These are phyloP conservation scores for Aspergillus brasiliensis DNA, from an alignment of 2,329 filamentous ascomycete genomes.

Conservation along the genomic window DNA sequence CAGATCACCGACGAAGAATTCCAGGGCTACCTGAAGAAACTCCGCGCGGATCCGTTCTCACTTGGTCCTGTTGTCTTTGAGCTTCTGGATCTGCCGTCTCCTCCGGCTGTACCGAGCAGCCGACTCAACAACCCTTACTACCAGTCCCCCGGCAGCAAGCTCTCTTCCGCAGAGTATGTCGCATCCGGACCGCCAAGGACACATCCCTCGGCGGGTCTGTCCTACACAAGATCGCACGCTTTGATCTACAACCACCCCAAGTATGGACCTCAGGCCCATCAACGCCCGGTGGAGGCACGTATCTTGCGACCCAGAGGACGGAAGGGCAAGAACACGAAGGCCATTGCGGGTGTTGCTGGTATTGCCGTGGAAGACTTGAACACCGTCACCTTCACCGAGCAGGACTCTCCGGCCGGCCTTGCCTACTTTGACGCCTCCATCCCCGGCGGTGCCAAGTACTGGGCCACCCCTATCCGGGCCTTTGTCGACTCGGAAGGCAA, in stretches of 20 bases:
- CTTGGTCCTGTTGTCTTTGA: slow-evolving; percentile 57
- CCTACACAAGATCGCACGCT: slow-evolving; percentile 60
- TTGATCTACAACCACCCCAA: slow-evolving; percentile 62
- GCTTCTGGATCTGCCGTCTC: slow-evolving; percentile 59
- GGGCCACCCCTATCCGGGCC: slow-evolving; percentile 52
- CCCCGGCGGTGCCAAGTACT: slow-evolving; percentile 56
- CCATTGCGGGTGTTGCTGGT: slow-evolving; percentile 45
- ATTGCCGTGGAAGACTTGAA: slow-evolving; percentile 44
- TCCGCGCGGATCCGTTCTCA: slow-evolving; percentile 45
- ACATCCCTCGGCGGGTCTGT: slow-evolving; percentile 66
- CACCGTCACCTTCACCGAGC: slow-evolving; percentile 35
- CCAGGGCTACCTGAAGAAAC: slow-evolving; percentile 47
- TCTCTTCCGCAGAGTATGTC: slow-evolving; percentile 47
- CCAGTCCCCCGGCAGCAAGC: slow-evolving; percentile 37
- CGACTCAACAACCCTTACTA: slow-evolving; percentile 39
- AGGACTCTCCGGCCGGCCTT: slow-evolving; percentile 45
- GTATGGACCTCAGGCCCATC: slow-evolving; percentile 59
- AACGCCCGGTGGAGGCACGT: slow-evolving; percentile 59
- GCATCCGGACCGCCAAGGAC: slow-evolving; percentile 58
- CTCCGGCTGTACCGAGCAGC: slow-evolving; percentile 40
- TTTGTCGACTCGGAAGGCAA: slow-evolving; percentile 48
- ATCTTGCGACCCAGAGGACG: slow-evolving; percentile 54
- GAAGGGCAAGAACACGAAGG: slow-evolving; percentile 34
- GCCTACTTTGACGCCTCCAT: slow-evolving; percentile 47
- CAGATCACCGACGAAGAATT: slow-evolving; percentile 50